Evolutionary conservation across 2,329 filamentous ascomycete genomes (phyloP).

Genomic region (Neopestalotiopsis sp.): DNA sequence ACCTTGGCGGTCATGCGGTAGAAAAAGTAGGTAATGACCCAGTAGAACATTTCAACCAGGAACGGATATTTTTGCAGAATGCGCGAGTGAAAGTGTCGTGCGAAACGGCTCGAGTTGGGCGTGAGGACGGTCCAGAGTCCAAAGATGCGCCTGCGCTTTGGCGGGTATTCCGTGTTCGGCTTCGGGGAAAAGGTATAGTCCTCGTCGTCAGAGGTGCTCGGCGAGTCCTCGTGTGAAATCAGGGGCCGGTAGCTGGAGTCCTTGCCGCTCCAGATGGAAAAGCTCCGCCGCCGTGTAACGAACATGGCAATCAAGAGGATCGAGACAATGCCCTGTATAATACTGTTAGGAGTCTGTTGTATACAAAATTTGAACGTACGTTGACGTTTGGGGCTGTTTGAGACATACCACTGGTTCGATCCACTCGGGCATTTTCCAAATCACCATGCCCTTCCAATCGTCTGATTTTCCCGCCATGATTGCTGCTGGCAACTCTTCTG

Average conservation of each 20-base stretch:
- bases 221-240: slow-evolving; percentile 26
- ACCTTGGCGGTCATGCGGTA: slow-evolving; percentile 64
- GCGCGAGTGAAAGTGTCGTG: slow-evolving; percentile 61
- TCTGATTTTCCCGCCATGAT: slow-evolving; percentile 9
- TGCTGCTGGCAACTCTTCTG: not conserved
- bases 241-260: slow-evolving; percentile 28
- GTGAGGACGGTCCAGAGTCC: slow-evolving; percentile 44
- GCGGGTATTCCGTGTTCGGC: slow-evolving; percentile 28
- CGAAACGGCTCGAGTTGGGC: slow-evolving; percentile 64
- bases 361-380: not conserved
- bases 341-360: not conserved
- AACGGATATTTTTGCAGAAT: slow-evolving; percentile 70
- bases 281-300: slow-evolving; percentile 42
- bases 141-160: slow-evolving; percentile 35
- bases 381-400: not conserved
- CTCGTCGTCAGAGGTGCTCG: slow-evolving; percentile 26
- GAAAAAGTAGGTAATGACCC: slow-evolving; percentile 69
- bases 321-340: slow-evolving; percentile 40
- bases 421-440: slow-evolving; percentile 39
- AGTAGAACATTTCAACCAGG: slow-evolving; percentile 77
- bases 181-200: slow-evolving; percentile 17
- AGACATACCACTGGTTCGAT: slow-evolving; percentile 39
- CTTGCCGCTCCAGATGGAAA: slow-evolving; percentile 35
- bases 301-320: slow-evolving; percentile 45
- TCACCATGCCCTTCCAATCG: slow-evolving; percentile 14